Conservation (phyloP, 345 rosid genomes). For the Kandelia obovata region DNA sequence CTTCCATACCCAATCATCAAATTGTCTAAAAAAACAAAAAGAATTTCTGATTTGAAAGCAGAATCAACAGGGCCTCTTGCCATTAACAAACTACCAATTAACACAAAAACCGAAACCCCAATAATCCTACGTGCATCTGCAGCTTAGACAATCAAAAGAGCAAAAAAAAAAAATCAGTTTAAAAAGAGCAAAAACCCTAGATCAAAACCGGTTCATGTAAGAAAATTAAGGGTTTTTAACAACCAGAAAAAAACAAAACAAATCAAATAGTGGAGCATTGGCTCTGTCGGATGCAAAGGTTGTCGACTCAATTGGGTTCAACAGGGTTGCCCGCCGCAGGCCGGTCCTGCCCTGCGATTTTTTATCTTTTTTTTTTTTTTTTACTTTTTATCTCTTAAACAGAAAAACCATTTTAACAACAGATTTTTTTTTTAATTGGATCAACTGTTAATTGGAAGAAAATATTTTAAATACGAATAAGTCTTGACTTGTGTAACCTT, state of each 20-base stretch:
- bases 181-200: neutral
- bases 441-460: too few species aligned
- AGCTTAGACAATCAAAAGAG: neutral
- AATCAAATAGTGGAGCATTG: too few species aligned
- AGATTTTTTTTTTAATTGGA: too few species aligned
- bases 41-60: slow-evolving; percentile 28
- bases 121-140: neutral
- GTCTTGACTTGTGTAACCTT: too few species aligned
- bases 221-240: neutral
- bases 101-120: slow-evolving; percentile 5
- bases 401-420: too few species aligned
- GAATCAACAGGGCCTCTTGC: slow-evolving; percentile 43
- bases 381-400: too few species aligned
- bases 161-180: neutral
- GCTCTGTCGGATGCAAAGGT: neutral
- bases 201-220: neutral
- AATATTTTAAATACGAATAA: too few species aligned
- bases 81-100: slow-evolving; percentile 28
- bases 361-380: neutral
- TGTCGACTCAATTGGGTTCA: neutral
- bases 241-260: neutral
- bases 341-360: too few species aligned
- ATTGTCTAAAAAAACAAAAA: slow-evolving; percentile 30
- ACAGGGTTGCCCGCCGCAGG: too few species aligned
- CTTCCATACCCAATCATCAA: slow-evolving; percentile 22